Evolutionary conservation across 805 yeast genomes (phyloP).

Genomic region (Monosporozyma aerobia): DNA sequence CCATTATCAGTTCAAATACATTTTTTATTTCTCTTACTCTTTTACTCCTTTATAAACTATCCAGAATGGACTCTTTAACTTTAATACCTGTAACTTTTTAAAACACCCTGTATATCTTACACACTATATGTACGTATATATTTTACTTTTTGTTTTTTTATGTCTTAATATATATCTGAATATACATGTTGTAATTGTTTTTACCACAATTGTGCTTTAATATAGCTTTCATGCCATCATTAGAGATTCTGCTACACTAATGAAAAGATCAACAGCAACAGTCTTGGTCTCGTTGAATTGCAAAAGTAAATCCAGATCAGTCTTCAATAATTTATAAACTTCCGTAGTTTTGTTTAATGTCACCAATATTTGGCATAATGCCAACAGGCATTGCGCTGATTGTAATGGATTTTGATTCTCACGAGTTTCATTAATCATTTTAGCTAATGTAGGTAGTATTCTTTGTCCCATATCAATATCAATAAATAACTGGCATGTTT

Average conservation of each 20-base stretch:
- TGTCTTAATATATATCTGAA: neutral
- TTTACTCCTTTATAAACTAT: neutral
- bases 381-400: constrained; percentile 38
- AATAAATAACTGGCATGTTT: constrained; percentile 26
- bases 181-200: neutral
- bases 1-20: neutral
- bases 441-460: constrained; percentile 41
- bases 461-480: constrained; percentile 38
- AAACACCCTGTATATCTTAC: neutral
- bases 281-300: constrained; percentile 3
- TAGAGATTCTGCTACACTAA: neutral
- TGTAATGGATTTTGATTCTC: constrained; percentile 38
- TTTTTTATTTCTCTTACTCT: neutral
- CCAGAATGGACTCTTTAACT: neutral
- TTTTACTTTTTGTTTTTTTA: neutral
- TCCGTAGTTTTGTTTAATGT: constrained; percentile 37
- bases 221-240: neutral
- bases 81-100: neutral
- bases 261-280: neutral
- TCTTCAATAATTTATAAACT: constrained; percentile 4
- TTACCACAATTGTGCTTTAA: too few species aligned
- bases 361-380: constrained; percentile 38
- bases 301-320: constrained; percentile 4
- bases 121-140: neutral
- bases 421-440: constrained; percentile 41